Evolutionary conservation across 177 flowering plant species (phyloP).

Genomic region (Vitis hybrid): DNA sequence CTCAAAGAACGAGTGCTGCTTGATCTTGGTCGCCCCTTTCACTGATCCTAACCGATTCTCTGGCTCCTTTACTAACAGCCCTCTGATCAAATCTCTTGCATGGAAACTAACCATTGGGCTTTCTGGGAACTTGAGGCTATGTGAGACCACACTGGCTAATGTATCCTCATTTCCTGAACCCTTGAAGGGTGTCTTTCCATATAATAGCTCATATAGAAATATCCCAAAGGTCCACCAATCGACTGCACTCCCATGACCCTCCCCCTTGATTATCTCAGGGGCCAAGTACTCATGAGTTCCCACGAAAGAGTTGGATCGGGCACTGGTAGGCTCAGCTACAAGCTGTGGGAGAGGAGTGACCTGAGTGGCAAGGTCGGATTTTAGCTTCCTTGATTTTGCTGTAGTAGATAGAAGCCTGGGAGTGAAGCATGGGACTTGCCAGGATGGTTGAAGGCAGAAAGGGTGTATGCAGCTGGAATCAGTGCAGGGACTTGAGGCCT

Average conservation of each 20-base stretch:
- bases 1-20: slow-evolving; percentile 75
- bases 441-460: slow-evolving; percentile 73
- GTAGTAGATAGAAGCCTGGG: slow-evolving; percentile 48
- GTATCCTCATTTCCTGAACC: slow-evolving; percentile 76
- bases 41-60: slow-evolving; percentile 65
- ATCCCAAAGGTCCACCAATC: slow-evolving; percentile 97
- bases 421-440: slow-evolving; percentile 78
- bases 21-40: slow-evolving; percentile 86
- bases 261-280: slow-evolving; percentile 81
- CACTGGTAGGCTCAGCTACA: slow-evolving; percentile 79
- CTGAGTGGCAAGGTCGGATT: slow-evolving; percentile 43
- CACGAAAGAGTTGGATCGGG: slow-evolving; percentile 86
- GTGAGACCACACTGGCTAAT: slow-evolving; percentile 63
- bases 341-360: slow-evolving; percentile 65
- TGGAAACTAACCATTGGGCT: slow-evolving; percentile 53
- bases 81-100: slow-evolving; percentile 68
- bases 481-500: slow-evolving; percentile 44
- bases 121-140: slow-evolving; percentile 64
- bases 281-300: slow-evolving; percentile 94
- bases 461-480: slow-evolving; percentile 76
- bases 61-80: slow-evolving; percentile 68
- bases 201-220: slow-evolving; percentile 73
- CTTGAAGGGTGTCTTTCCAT: slow-evolving; percentile 83
- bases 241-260: slow-evolving; percentile 85
- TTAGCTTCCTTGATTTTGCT: slow-evolving; percentile 45